Evolutionary conservation across 176 grass and related monocot species (phyloP).

Genomic region (Carex pumila): DNA sequence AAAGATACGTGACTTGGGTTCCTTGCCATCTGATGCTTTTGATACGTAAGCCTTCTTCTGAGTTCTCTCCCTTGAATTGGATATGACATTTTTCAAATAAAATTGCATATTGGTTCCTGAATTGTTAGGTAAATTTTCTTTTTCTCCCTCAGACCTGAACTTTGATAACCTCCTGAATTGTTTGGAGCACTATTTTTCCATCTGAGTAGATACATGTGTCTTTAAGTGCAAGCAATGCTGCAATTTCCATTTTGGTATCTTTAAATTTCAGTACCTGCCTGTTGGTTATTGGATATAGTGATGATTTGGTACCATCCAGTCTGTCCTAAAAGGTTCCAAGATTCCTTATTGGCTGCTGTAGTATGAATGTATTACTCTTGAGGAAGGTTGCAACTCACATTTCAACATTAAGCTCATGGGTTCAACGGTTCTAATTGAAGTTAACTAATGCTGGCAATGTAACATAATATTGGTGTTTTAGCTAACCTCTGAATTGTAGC

Average conservation of each 20-base stretch:
- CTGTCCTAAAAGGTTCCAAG: background rate
- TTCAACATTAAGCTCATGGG: background rate
- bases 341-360: background rate
- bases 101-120: background rate
- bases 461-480: background rate
- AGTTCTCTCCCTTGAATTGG: background rate
- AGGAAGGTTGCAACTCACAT: background rate
- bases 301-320: background rate
- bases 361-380: background rate
- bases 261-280: background rate
- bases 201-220: background rate
- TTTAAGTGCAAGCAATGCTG: background rate
- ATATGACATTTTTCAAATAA: background rate
- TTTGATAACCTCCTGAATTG: background rate
- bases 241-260: background rate
- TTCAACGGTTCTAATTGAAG: background rate
- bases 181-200: background rate
- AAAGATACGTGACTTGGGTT: constrained; percentile 93
- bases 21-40: constrained; percentile 89
- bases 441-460: background rate
- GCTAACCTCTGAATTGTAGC: background rate
- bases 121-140: background rate
- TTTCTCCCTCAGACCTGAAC: background rate
- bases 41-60: constrained; percentile 55
- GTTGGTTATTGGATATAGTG: background rate